Conservation (phyloP, 2,329 filamentous ascomycete species). For the Alternaria arbusti region DNA sequence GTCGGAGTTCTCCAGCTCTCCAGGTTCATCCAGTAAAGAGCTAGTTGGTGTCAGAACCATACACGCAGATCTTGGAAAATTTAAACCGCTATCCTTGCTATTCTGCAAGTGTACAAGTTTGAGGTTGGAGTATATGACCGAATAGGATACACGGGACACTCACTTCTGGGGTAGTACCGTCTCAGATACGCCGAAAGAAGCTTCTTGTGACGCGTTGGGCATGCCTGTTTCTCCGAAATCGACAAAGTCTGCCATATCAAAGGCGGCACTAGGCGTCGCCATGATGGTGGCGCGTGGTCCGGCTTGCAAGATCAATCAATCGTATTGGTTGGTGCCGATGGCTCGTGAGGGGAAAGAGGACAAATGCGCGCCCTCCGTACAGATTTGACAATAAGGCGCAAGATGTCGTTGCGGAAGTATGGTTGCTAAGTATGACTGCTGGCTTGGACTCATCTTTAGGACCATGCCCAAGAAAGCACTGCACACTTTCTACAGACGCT, state of each 20-base stretch:
- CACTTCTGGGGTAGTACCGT: conserved; percentile 18
- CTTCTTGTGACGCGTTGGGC: conserved; percentile 29
- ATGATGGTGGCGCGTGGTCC: conserved; percentile 22
- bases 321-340: not conserved
- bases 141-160: conserved; percentile 5
- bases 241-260: conserved; percentile 48
- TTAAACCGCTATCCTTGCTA: not conserved
- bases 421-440: conserved; percentile 18
- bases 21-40: not conserved
- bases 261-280: conserved; percentile 31
- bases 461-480: conserved; percentile 7
- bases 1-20: conserved; percentile 7
- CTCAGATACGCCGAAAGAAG: not conserved
- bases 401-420: conserved; percentile 11
- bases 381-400: conserved; percentile 27
- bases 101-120: not conserved
- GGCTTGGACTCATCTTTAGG: conserved; percentile 9
- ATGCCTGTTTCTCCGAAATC: conserved; percentile 49
- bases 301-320: not conserved
- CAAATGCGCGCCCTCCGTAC: conserved; percentile 25
- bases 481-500: conserved; percentile 11
- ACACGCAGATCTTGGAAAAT: not conserved
- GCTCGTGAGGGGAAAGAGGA: conserved; percentile 2
- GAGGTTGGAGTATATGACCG: not conserved
- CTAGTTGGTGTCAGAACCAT: conserved; percentile 15